Conservation (phyloP, 1,284 basidiomycete genomes). For the Lentinus polychrous region DNA sequence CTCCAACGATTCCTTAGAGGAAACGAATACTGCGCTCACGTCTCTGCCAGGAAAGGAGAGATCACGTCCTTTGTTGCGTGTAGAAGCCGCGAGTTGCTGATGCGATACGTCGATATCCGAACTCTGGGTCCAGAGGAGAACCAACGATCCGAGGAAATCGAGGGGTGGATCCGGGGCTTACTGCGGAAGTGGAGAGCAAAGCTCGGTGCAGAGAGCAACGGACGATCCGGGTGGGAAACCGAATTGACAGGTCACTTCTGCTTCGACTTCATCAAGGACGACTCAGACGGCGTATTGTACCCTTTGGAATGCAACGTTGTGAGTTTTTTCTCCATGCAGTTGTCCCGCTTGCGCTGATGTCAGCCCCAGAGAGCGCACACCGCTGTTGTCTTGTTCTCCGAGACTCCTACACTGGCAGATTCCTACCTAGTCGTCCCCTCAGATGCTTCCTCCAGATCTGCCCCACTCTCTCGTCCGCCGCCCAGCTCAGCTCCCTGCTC, state of each 20-base stretch:
- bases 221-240: constrained; percentile 4
- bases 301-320: constrained; percentile 16
- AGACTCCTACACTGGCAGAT: constrained; percentile 7
- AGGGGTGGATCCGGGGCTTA: constrained; percentile 8
- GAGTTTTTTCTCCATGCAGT: not conserved
- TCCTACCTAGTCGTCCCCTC: constrained; percentile 7
- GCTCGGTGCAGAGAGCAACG: constrained; percentile 6
- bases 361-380: constrained; percentile 13
- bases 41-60: constrained; percentile 11
- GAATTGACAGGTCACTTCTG: constrained; percentile 16
- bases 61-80: constrained; percentile 16
- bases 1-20: constrained; percentile 14
- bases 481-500: constrained; percentile 6
- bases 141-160: constrained; percentile 1
- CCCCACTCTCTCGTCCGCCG: constrained; percentile 6
- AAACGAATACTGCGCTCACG: constrained; percentile 15
- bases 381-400: constrained; percentile 13
- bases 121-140: constrained; percentile 8
- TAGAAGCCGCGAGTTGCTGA: constrained; percentile 14
- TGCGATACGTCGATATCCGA: constrained; percentile 14
- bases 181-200: constrained; percentile 10
- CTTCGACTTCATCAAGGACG: constrained; percentile 16
- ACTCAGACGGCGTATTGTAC: constrained; percentile 6
- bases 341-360: too few species aligned
- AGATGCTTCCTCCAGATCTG: too few species aligned